Evolutionary conservation across 2,329 filamentous ascomycete genomes (phyloP).

Genomic region (Xylariales sp.): DNA sequence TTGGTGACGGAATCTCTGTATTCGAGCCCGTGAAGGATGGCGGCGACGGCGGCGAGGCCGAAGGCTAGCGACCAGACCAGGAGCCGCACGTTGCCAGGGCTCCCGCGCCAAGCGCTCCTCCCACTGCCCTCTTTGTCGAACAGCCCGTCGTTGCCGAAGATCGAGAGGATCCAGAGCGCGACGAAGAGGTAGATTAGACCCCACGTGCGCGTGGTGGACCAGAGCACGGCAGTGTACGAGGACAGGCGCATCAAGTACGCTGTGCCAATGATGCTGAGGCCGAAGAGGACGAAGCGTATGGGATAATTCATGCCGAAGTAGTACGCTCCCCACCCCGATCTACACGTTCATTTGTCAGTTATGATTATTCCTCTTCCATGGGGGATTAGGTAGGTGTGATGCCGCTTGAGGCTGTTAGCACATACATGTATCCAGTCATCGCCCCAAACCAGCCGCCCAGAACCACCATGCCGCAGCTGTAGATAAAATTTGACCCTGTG

Average conservation of each 20-base stretch:
- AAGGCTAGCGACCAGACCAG: slow-evolving; percentile 7
- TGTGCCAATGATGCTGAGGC: slow-evolving; percentile 3
- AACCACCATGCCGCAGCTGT: slow-evolving; percentile 10
- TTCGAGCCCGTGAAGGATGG: slow-evolving; percentile 6
- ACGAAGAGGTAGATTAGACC: slow-evolving; percentile 11
- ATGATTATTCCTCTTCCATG: not conserved
- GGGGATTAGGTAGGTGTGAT: too few species aligned
- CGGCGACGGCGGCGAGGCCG: slow-evolving; percentile 6
- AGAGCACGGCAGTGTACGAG: slow-evolving; percentile 5
- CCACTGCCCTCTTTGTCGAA: not conserved
- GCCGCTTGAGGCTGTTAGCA: not conserved
- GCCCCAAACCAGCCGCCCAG: slow-evolving; percentile 7
- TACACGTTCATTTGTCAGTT: not conserved
- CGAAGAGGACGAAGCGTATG: slow-evolving; percentile 7
- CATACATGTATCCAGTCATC: slow-evolving; percentile 2
- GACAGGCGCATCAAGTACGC: slow-evolving; percentile 8
- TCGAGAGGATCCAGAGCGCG: slow-evolving; percentile 10
- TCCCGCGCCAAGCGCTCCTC: not conserved
- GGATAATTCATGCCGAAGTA: not conserved
- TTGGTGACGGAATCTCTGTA: slow-evolving; percentile 11
- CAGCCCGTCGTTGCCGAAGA: slow-evolving; percentile 1
- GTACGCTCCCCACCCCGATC: not conserved
- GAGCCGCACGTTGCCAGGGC: not conserved
- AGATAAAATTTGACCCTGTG: slow-evolving; percentile 12
- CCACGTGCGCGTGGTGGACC: slow-evolving; percentile 10